phyloP scores from a whole-genome alignment of 441 rosid species.

The Syzygium syzygioides region DNA sequence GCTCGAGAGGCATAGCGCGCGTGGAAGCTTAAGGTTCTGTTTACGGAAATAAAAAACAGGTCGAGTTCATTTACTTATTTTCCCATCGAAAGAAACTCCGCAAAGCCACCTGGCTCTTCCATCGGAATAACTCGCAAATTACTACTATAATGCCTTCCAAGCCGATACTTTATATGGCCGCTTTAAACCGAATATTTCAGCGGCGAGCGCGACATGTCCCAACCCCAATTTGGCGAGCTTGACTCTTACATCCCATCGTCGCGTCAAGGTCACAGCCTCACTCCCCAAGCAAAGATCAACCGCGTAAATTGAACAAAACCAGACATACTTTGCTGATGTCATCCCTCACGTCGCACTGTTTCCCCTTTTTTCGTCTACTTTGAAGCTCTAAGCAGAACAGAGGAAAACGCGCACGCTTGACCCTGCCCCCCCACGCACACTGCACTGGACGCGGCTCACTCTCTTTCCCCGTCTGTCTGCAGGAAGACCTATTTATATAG shows the following conservation, averaged over 20 bases:
- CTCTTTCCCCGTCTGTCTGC: not conserved
- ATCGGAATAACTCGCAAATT: fast-evolving
- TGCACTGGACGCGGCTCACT: not conserved
- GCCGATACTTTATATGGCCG: not conserved
- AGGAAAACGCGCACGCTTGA: not conserved
- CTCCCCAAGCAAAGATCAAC: not conserved
- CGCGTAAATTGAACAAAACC: not conserved
- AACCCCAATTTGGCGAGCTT: not conserved
- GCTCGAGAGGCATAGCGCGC: not conserved
- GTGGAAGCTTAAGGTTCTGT: not conserved
- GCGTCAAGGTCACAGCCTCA: not conserved
- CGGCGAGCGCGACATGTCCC: not conserved
- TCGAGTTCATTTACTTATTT: no score
- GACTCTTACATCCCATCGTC: not conserved
- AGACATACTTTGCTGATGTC: not conserved
- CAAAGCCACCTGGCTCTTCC: not conserved
- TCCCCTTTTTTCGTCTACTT: fast-evolving
- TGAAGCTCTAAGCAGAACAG: not conserved
- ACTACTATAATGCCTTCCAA: not conserved
- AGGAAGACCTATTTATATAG: not conserved
- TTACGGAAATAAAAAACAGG: fast-evolving
- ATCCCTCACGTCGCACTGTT: not conserved
- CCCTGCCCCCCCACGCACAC: not conserved
- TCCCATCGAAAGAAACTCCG: not conserved
- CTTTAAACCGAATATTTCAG: not conserved